Percentiles rank a stretch among this genome's conserved stretches.
Conservation (phyloP, 2,329 filamentous ascomycete species). For the Ilyonectria mors-panacis region DNA sequence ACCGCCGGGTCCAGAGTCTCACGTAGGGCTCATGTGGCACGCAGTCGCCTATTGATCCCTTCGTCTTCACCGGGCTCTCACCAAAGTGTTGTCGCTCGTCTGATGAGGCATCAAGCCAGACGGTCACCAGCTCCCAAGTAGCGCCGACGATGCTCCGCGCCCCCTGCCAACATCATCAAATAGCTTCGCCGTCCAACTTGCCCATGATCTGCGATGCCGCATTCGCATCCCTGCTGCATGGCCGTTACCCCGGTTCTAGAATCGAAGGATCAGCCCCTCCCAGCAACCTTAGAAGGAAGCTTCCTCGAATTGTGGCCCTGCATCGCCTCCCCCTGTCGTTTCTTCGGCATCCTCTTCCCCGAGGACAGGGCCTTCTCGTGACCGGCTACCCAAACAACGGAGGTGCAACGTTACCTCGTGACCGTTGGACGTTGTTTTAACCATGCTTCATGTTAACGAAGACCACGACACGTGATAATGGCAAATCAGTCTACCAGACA, state of each 20-base stretch:
- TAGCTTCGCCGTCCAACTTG: conserved; percentile 11
- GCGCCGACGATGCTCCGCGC: conserved; percentile 35
- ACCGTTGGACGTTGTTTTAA: background rate
- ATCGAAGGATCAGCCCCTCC: conserved; percentile 13
- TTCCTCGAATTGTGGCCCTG: conserved; percentile 15
- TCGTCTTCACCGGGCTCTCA: background rate
- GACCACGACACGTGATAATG: conserved; percentile 3
- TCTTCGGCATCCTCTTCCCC: conserved; percentile 20
- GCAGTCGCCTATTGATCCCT: background rate
- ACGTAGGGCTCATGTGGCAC: background rate
- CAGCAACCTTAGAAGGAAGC: conserved; percentile 28
- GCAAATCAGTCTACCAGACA: background rate
- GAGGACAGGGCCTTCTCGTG: conserved; percentile 14
- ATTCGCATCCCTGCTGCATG: conserved; percentile 19
- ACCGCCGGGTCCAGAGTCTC: background rate
- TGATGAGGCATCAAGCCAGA: conserved; percentile 4
- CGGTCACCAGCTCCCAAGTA: conserved; percentile 21
- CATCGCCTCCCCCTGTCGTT: background rate
- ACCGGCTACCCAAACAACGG: background rate
- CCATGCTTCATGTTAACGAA: background rate
- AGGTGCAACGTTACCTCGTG: conserved; percentile 18
- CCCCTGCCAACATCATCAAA: conserved; percentile 19
- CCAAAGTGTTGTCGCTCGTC: background rate
- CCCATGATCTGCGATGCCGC: conserved; percentile 22
- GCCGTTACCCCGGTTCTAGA: conserved; percentile 16